Percentiles rank a stretch among this genome's conserved stretches.
Conservation (phyloP, 2,329 filamentous ascomycete genomes). For the Sphaerostilbella broomeana region DNA sequence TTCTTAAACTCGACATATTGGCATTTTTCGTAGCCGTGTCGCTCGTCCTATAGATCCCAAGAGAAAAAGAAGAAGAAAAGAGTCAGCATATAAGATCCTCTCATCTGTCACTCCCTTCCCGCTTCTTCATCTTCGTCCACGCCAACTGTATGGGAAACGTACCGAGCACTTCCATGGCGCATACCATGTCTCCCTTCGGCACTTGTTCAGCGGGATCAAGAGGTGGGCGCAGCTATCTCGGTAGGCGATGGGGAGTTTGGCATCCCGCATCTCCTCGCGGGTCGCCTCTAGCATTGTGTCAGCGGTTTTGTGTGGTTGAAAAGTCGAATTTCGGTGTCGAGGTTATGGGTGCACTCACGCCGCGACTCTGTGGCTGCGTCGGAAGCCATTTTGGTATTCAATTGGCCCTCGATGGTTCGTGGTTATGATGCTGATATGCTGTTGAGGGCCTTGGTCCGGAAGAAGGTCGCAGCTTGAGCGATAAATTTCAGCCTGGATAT, state of each 20-base stretch:
- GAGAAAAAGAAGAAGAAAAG: no score
- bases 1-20: constrained; percentile 99
- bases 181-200: constrained; percentile 87
- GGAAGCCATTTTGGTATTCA: constrained; percentile 32
- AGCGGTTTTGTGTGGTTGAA: neutral
- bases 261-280: constrained; percentile 89
- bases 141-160: constrained; percentile 30
- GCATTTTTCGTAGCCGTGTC: constrained; percentile 98
- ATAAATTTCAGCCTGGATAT: neutral
- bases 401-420: constrained; percentile 25
- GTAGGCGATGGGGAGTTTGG: constrained; percentile 81
- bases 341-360: constrained; percentile 26
- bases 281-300: constrained; percentile 54
- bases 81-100: no score
- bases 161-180: constrained; percentile 98
- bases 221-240: constrained; percentile 93
- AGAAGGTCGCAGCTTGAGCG: constrained; percentile 4
- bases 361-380: constrained; percentile 31
- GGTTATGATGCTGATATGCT: constrained; percentile 8
- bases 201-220: constrained; percentile 91
- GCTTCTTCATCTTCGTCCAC: neutral
- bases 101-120: constrained; percentile 3
- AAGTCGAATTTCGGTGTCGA: rapidly evolving
- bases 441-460: constrained; percentile 5
- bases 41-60: constrained; percentile 63